These are phyloP conservation scores for Byssothecium circinans DNA, from an alignment of 2,329 filamentous ascomycete genomes.

Conservation along the genomic window DNA sequence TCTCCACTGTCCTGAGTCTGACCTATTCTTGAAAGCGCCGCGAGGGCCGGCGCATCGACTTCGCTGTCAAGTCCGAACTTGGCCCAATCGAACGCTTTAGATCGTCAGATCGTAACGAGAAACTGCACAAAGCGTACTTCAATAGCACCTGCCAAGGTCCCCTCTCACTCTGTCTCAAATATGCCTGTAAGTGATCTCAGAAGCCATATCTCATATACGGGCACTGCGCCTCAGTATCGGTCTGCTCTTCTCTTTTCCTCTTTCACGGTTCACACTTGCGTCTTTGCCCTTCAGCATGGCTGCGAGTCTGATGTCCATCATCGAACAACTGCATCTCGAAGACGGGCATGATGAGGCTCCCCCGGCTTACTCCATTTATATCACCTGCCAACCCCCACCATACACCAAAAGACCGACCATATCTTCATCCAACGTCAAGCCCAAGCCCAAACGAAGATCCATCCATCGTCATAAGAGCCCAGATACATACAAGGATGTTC, in stretches of 20 bases:
- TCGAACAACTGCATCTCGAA: slow-evolving; percentile 15
- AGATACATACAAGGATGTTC: slow-evolving; percentile 24
- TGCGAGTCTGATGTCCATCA: slow-evolving; percentile 7
- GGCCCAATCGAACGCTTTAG: slow-evolving; percentile 10
- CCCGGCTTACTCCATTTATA: slow-evolving; percentile 14
- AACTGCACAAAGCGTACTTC: background rate
- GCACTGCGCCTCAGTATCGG: background rate
- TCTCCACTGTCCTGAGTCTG: slow-evolving; percentile 20
- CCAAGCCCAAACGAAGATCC: slow-evolving; percentile 12
- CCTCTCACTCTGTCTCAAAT: slow-evolving; percentile 9
- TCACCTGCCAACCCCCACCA: slow-evolving; percentile 6
- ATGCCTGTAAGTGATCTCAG: slow-evolving; percentile 35
- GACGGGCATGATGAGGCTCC: slow-evolving; percentile 12
- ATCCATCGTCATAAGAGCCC: slow-evolving; percentile 30
- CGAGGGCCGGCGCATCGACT: slow-evolving; percentile 9
- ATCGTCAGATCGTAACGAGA: slow-evolving; percentile 2
- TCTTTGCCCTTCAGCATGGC: slow-evolving; percentile 13
- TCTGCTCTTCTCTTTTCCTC: slow-evolving; percentile 1
- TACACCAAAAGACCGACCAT: background rate
- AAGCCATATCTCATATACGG: slow-evolving; percentile 3
- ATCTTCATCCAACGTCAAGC: slow-evolving; percentile 1
- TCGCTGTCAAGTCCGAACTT: slow-evolving; percentile 7
- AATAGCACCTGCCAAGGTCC: slow-evolving; percentile 13
- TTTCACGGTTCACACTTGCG: background rate
- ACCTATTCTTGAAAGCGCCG: slow-evolving; percentile 17